phyloP scores from a whole-genome alignment of 768 basidiomycete genomes.

The Rhodotorula kratochvilovae region DNA sequence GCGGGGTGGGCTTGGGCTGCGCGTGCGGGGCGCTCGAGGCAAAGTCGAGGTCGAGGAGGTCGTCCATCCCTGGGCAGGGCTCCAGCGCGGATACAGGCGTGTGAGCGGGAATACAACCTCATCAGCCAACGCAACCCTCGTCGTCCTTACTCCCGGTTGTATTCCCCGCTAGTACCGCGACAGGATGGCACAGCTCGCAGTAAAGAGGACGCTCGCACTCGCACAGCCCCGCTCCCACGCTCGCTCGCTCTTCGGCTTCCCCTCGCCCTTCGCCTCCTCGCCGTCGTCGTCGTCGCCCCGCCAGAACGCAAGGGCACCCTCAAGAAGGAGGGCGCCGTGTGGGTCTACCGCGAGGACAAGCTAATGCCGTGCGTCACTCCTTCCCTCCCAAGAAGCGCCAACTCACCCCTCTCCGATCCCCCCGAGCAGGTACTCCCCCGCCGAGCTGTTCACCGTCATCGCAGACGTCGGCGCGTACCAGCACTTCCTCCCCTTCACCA shows the following conservation, averaged over 20 bases:
- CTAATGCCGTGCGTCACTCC: conserved; percentile 69
- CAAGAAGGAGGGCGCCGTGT: conserved; percentile 50
- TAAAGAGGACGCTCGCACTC: not conserved
- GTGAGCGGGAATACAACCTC: too few relatives aligned
- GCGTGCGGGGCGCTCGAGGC: not conserved
- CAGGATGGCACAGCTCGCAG: not conserved
- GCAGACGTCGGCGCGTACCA: conserved; percentile 82
- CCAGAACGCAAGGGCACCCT: conserved; percentile 23
- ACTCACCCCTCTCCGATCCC: not conserved
- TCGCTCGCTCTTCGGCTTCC: conserved; percentile 28
- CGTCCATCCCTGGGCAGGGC: conserved; percentile 34
- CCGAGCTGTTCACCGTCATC: conserved; percentile 77
- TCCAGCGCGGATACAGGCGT: too few relatives aligned
- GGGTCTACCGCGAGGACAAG: conserved; percentile 75
- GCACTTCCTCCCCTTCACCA: conserved; percentile 84
- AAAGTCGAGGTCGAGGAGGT: conserved; percentile 41
- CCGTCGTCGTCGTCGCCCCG: not conserved
- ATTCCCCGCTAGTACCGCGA: not conserved
- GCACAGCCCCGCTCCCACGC: not conserved
- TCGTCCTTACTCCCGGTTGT: not conserved
- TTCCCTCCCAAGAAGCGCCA: not conserved
- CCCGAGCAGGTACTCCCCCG: conserved; percentile 56
- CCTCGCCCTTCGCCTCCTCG: conserved; percentile 15
- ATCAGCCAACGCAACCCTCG: not conserved
- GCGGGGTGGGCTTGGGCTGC: not conserved